Evolutionary conservation across 176 grass and related monocot species (phyloP).

Genomic region (Puccinellia tenuiflora): DNA sequence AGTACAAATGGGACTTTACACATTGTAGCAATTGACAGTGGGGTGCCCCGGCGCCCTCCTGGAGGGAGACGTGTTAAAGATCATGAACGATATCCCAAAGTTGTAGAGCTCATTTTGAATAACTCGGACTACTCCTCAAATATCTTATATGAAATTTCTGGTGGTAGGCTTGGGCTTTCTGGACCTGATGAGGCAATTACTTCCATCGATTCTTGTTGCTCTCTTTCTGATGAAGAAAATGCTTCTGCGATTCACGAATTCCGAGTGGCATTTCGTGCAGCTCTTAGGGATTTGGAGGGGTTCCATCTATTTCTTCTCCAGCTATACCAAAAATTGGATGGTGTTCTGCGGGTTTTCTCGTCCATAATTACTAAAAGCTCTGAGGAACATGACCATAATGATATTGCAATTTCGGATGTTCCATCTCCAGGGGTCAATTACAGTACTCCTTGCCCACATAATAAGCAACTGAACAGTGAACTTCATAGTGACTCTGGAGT

Average conservation of each 20-base stretch:
- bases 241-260: conserved; percentile 65
- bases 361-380: conserved; percentile 70
- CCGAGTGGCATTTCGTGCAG: conserved; percentile 85
- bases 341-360: conserved; percentile 65
- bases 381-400: conserved; percentile 58
- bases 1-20: conserved; percentile 24
- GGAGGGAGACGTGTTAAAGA: conserved; percentile 77
- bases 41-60: conserved; percentile 81
- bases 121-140: conserved; percentile 57
- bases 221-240: conserved; percentile 53
- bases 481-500: conserved; percentile 43
- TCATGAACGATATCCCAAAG: conserved; percentile 78
- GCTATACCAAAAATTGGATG: conserved; percentile 90
- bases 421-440: conserved; percentile 36
- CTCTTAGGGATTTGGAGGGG: conserved; percentile 77
- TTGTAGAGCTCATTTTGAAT: conserved; percentile 84
- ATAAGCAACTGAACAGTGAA: conserved; percentile 44
- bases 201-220: conserved; percentile 34
- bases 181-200: conserved; percentile 34
- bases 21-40: conserved; percentile 82
- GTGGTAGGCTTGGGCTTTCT: conserved; percentile 64
- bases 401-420: conserved; percentile 29
- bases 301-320: conserved; percentile 91
- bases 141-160: conserved; percentile 79
- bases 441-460: conserved; percentile 31